A percentile compares a stretch with the other conserved stretches of the same genome.
phyloP scores from a whole-genome alignment of 1,284 basidiomycete genomes.

The Vanrija sp. region DNA sequence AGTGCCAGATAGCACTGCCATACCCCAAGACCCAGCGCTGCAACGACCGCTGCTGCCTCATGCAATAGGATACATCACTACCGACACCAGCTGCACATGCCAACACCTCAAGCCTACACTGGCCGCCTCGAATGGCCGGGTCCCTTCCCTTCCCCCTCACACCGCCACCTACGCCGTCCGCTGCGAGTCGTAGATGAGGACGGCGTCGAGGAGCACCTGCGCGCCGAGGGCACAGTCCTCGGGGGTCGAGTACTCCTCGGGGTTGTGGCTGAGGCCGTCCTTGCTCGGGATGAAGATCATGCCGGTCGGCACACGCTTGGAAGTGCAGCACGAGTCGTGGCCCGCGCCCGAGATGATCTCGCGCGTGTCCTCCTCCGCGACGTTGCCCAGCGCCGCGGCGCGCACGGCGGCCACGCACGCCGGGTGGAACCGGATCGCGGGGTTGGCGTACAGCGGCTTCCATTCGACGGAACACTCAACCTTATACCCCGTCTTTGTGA shows the following conservation, averaged over 20 bases:
- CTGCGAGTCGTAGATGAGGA: conserved; percentile 13
- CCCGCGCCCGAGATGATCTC: conserved; percentile 21
- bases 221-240: conserved; percentile 21
- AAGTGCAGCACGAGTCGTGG: conserved; percentile 24
- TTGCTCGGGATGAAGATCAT: conserved; percentile 36
- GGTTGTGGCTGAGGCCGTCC: conserved; percentile 32
- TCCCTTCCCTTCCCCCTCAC: too few species aligned
- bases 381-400: conserved; percentile 3
- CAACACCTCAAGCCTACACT: too few species aligned
- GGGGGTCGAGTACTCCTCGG: conserved; percentile 26
- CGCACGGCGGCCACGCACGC: conserved; percentile 6
- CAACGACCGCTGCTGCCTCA: too few species aligned
- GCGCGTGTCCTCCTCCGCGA: conserved; percentile 6
- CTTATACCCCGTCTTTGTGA: neutral
- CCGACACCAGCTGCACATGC: too few species aligned
- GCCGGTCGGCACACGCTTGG: conserved; percentile 17
- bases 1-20: too few species aligned
- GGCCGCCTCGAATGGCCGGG: too few species aligned
- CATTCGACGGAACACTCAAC: conserved; percentile 6
- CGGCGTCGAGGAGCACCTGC: conserved; percentile 23
- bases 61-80: too few species aligned
- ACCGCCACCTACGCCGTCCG: neutral
- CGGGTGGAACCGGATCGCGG: conserved; percentile 11
- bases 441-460: conserved; percentile 10
- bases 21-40: too few species aligned